A percentile compares a stretch with the other conserved stretches of the same genome.
Conservation (phyloP, 441 rosid genomes). For the Gossypium lobatum region DNA sequence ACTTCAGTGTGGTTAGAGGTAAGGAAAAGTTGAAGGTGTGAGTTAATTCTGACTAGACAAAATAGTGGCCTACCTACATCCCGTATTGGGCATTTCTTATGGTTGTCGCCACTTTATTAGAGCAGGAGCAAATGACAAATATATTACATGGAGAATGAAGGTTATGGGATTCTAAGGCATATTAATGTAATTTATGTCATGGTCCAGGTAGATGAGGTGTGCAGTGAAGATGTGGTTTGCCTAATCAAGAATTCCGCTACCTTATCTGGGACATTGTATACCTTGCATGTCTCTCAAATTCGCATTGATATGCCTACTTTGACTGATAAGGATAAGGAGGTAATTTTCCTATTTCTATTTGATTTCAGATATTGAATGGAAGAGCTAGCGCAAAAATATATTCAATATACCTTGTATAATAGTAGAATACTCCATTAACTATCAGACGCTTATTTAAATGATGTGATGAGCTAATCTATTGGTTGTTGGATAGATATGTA, state of each 20-base stretch:
- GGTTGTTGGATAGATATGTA: not conserved
- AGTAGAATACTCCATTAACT: too few species aligned
- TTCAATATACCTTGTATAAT: too few species aligned
- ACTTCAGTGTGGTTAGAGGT: constrained; percentile 66
- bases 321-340: constrained; percentile 54
- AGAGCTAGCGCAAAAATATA: too few species aligned
- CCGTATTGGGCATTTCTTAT: not conserved
- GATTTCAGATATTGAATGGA: not conserved
- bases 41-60: not conserved
- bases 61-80: not conserved
- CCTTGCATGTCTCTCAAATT: constrained; percentile 59
- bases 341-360: constrained; percentile 5
- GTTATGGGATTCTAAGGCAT: not conserved
- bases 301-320: constrained; percentile 51
- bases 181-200: not conserved
- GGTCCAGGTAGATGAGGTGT: constrained; percentile 41
- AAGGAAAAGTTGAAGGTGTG: constrained; percentile 14
- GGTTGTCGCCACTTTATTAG: not conserved
- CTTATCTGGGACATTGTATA: constrained; percentile 44
- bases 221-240: constrained; percentile 56
- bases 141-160: constrained; percentile 1
- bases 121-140: not conserved
- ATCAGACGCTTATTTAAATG: not conserved
- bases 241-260: constrained; percentile 50
- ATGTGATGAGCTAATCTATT: not conserved